Conservation (phyloP, 2,329 filamentous ascomycete genomes). For the Tolypocladium guangdongense region DNA sequence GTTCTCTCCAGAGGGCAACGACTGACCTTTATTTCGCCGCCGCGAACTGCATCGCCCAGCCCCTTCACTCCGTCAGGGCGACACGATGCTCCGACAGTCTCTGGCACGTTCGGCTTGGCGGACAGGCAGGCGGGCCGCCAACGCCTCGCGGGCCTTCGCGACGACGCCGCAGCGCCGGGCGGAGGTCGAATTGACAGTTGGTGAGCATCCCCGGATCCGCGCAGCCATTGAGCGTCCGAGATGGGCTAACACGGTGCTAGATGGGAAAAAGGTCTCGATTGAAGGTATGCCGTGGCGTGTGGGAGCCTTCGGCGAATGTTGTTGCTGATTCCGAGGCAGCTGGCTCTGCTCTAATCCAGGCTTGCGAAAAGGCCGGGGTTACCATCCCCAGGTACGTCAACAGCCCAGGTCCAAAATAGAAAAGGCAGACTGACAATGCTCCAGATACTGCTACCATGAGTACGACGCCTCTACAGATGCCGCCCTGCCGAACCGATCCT, state of each 20-base stretch:
- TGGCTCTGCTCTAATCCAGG: constrained; percentile 94
- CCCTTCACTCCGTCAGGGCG: constrained; percentile 41
- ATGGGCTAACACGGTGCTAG: constrained; percentile 36
- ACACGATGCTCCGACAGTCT: constrained; percentile 58
- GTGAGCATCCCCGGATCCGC: constrained; percentile 33
- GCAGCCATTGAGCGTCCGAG: constrained; percentile 17
- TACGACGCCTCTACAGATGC: constrained; percentile 32
- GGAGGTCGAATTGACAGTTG: constrained; percentile 94
- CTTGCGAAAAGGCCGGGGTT: constrained; percentile 92
- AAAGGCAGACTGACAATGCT: constrained; percentile 18
- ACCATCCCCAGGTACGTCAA: constrained; percentile 67
- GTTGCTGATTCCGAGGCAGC: constrained; percentile 46
- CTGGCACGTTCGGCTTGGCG: constrained; percentile 59
- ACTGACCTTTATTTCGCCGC: constrained; percentile 26
- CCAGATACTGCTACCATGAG: constrained; percentile 97
- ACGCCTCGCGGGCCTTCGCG: constrained; percentile 68
- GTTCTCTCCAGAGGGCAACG: constrained; percentile 28
- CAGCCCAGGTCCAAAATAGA: background rate
- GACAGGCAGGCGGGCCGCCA: constrained; percentile 46
- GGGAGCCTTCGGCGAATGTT: constrained; percentile 6
- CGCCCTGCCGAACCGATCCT: constrained; percentile 22
- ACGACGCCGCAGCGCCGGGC: constrained; percentile 68
- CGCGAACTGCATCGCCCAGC: constrained; percentile 24
- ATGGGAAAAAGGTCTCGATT: constrained; percentile 97
- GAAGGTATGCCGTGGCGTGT: constrained; percentile 55